Conservation (phyloP, 495 filamentous ascomycete species). For the Viridothelium virens region DNA sequence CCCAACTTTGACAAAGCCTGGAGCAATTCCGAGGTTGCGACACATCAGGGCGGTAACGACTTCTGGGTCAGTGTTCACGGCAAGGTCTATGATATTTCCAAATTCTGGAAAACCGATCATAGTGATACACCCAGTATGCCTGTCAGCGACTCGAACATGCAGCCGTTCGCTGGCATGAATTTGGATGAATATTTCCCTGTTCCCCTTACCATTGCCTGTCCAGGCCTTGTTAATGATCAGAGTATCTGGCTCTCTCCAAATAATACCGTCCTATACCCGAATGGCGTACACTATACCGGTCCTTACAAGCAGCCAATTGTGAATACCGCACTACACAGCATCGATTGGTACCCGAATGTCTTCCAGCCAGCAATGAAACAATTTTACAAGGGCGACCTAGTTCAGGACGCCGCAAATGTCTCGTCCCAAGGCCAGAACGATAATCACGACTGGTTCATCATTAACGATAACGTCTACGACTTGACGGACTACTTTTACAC, state of each 20-base stretch:
- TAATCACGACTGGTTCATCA: slow-evolving; percentile 70
- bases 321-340: slow-evolving; percentile 49
- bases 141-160: slow-evolving; percentile 60
- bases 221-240: slow-evolving; percentile 51
- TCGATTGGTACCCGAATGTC: slow-evolving; percentile 64
- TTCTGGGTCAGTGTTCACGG: slow-evolving; percentile 87
- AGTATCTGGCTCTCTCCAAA: slow-evolving; percentile 52
- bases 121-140: slow-evolving; percentile 53
- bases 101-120: slow-evolving; percentile 79
- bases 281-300: slow-evolving; percentile 63
- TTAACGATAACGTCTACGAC: slow-evolving; percentile 72
- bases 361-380: slow-evolving; percentile 77
- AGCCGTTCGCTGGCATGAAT: slow-evolving; percentile 65
- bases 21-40: slow-evolving; percentile 61
- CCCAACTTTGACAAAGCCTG: slow-evolving; percentile 90
- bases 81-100: slow-evolving; percentile 83
- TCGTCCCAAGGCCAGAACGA: slow-evolving; percentile 55
- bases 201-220: slow-evolving; percentile 69
- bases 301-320: slow-evolving; percentile 43
- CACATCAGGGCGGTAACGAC: slow-evolving; percentile 62
- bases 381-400: slow-evolving; percentile 81
- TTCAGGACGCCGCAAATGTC: slow-evolving; percentile 50
- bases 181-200: slow-evolving; percentile 77
- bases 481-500: slow-evolving; percentile 87
- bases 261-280: slow-evolving; percentile 44